phyloP scores from a whole-genome alignment of 2,329 filamentous ascomycete genomes.

The Botrytis deweyae region DNA sequence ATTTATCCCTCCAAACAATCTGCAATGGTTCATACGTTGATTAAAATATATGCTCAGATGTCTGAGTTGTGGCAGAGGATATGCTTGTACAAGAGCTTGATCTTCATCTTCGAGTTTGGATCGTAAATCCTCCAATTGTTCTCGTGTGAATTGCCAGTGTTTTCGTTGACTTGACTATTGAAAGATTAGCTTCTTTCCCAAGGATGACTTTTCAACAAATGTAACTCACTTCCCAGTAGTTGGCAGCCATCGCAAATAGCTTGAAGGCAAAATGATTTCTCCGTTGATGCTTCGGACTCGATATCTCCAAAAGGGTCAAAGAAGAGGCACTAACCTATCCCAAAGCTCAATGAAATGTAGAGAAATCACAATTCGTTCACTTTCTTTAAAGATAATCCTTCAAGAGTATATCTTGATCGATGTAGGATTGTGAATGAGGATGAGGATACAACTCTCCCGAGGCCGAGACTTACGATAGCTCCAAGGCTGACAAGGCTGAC shows the following conservation, averaged over 20 bases:
- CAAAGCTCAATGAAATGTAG: not conserved
- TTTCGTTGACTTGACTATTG: slow-evolving; percentile 77
- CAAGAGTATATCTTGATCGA: not conserved
- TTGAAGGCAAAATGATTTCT: not conserved
- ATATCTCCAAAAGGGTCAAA: not conserved
- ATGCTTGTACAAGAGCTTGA: slow-evolving; percentile 70
- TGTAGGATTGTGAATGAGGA: not conserved
- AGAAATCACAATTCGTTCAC: not conserved
- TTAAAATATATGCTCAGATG: slow-evolving; percentile 91
- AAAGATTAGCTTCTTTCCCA: not conserved
- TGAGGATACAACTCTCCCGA: not conserved
- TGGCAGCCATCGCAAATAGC: slow-evolving; percentile 23
- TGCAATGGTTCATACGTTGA: slow-evolving; percentile 60
- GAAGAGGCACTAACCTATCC: not conserved
- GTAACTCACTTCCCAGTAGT: slow-evolving; percentile 25
- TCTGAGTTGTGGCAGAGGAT: slow-evolving; percentile 76
- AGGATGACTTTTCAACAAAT: not conserved
- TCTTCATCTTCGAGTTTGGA: slow-evolving; percentile 77
- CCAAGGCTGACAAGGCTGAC: slow-evolving; percentile 23
- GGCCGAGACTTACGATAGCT: not conserved
- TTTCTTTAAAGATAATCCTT: not conserved
- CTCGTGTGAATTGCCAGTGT: slow-evolving; percentile 86
- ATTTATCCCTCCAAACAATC: not conserved
- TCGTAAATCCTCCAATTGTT: slow-evolving; percentile 73
- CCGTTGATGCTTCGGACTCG: not conserved